These are phyloP conservation scores for Sphaceloma murrayae DNA, from an alignment of 2,329 filamentous ascomycete species.

Conservation along the genomic window DNA sequence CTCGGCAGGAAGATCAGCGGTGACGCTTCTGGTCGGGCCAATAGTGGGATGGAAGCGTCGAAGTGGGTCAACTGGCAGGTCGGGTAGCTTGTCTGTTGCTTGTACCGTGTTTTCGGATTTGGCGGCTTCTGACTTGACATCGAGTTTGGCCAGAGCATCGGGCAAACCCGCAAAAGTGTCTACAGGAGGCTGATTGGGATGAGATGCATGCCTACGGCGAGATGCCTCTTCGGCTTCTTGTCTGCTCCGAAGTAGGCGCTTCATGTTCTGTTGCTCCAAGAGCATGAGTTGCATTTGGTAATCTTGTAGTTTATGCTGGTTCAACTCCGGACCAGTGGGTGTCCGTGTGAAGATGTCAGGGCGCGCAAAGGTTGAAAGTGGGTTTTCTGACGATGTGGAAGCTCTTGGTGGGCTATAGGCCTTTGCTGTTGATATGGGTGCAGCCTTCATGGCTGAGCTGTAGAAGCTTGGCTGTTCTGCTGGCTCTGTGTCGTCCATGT, in stretches of 20 bases:
- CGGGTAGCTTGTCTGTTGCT: too few relatives aligned
- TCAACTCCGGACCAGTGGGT: neutral
- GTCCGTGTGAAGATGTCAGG: constrained; percentile 1
- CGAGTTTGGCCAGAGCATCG: neutral
- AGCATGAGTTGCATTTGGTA: constrained; percentile 14
- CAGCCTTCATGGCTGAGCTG: neutral
- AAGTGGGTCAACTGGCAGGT: constrained; percentile 1
- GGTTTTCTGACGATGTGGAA: neutral
- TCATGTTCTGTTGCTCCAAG: constrained; percentile 10
- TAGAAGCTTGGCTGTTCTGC: neutral
- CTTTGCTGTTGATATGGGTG: neutral
- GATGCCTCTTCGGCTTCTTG: neutral
- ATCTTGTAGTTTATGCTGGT: neutral
- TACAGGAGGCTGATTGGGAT: neutral
- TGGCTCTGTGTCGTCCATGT: constrained; percentile 37
- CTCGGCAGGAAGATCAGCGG: neutral
- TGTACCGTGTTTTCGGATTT: neutral
- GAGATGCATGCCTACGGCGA: neutral
- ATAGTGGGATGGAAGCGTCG: neutral
- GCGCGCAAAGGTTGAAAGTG: neutral
- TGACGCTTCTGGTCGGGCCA: neutral
- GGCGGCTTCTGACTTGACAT: neutral
- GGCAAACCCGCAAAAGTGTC: neutral
- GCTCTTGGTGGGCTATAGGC: neutral
- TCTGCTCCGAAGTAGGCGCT: neutral